phyloP scores from a whole-genome alignment of 2,329 filamentous ascomycete genomes.

The Trichoderma brevicompactum region DNA sequence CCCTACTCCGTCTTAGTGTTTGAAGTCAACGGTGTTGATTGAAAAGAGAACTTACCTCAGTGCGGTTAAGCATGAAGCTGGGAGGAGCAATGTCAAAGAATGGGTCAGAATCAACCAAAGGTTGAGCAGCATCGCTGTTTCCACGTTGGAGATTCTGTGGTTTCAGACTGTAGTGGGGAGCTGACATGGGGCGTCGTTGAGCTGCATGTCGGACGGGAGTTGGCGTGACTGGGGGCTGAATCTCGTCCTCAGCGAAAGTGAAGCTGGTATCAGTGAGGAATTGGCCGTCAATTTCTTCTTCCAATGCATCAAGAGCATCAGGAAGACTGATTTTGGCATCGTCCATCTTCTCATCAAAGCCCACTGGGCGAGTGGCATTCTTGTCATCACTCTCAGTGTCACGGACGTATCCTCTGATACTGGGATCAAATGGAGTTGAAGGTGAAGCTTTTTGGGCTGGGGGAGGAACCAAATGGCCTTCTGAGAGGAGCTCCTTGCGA shows the following conservation, averaged over 20 bases:
- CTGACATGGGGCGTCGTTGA: conserved; percentile 2
- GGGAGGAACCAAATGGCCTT: conserved; percentile 51
- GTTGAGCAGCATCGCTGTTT: not conserved
- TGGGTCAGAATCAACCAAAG: not conserved
- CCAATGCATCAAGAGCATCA: conserved; percentile 28
- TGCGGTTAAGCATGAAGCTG: not conserved
- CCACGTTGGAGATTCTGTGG: not conserved
- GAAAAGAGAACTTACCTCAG: not conserved
- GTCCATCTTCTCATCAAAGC: conserved; percentile 40
- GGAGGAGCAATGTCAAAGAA: not conserved
- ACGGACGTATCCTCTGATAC: conserved; percentile 44
- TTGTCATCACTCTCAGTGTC: conserved; percentile 36
- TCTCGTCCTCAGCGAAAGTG: not conserved
- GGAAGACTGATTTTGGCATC: conserved; percentile 42
- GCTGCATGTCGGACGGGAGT: conserved; percentile 27
- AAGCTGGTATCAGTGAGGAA: conserved; percentile 26
- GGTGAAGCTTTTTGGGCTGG: conserved; percentile 36
- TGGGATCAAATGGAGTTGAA: conserved; percentile 32
- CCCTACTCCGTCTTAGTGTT: not conserved
- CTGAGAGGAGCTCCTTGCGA: conserved; percentile 41
- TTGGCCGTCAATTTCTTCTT: conserved; percentile 28
- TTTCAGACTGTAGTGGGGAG: not conserved
- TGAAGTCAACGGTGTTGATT: not conserved
- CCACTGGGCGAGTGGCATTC: conserved; percentile 38
- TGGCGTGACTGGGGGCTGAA: conserved; percentile 22